These are phyloP conservation scores for Zygosaccharomyces kombuchaensis DNA, from an alignment of 805 yeast genomes.

Conservation along the genomic window DNA sequence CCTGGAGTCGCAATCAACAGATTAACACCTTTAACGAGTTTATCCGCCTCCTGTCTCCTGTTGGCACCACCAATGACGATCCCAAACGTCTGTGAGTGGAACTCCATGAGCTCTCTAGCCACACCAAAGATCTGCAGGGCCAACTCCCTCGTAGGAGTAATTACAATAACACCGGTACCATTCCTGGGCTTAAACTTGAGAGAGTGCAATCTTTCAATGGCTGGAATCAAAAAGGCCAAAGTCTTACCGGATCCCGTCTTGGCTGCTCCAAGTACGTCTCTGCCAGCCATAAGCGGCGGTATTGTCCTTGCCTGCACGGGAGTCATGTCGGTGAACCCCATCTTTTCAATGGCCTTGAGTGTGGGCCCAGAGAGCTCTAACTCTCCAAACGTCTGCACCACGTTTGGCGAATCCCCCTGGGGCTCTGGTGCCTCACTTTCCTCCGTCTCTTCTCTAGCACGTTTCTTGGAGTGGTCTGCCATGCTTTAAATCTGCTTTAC, in stretches of 20 bases:
- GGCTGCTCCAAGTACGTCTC: conserved; percentile 99
- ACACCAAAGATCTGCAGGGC: conserved; percentile 98
- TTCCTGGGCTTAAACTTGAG: conserved; percentile 94
- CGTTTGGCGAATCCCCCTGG: conserved; percentile 11
- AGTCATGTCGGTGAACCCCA: conserved; percentile 94
- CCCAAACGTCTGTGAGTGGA: conserved; percentile 90
- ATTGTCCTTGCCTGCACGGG: conserved; percentile 93
- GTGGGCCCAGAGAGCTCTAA: conserved; percentile 79
- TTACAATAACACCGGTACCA: conserved; percentile 95
- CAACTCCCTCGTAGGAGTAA: conserved; percentile 95
- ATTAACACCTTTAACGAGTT: conserved; percentile 89
- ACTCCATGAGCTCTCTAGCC: conserved; percentile 87
- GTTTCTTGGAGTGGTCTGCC: conserved; percentile 8
- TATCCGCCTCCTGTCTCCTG: conserved; percentile 95
- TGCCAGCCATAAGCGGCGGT: conserved; percentile 93
- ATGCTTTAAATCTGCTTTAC: neutral
- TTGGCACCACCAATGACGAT: conserved; percentile 98
- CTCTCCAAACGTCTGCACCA: conserved; percentile 39
- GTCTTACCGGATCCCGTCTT: conserved; percentile 99
- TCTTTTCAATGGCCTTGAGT: conserved; percentile 67
- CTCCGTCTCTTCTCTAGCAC: conserved; percentile 10
- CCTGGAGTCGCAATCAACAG: conserved; percentile 96
- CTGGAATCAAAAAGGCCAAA: conserved; percentile 90
- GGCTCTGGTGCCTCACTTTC: conserved; percentile 9
- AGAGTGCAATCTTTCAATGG: conserved; percentile 85